A percentile compares a stretch with the other conserved stretches of the same genome.
These are phyloP conservation scores for Beauveria rudraprayagi DNA, from an alignment of 2,329 filamentous ascomycete genomes.

Conservation along the genomic window DNA sequence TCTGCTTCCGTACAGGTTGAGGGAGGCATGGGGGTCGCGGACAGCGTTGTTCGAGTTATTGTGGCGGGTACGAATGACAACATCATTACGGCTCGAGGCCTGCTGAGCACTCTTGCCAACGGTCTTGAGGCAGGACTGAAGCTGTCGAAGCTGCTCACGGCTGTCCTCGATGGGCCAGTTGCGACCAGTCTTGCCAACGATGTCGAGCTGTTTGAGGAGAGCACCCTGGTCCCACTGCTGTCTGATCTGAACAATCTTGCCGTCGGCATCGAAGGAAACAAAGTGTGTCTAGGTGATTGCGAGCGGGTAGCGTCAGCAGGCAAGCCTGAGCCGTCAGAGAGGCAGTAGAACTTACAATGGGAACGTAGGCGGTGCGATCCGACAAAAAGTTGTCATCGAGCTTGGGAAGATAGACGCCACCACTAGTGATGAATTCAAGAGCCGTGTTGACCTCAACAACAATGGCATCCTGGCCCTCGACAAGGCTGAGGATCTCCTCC, in stretches of 20 bases:
- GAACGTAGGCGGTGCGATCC: slow-evolving; percentile 69
- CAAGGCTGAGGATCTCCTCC: slow-evolving; percentile 63
- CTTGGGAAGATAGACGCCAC: slow-evolving; percentile 78
- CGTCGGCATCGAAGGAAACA: slow-evolving; percentile 68
- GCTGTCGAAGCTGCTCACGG: slow-evolving; percentile 72
- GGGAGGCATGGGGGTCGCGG: slow-evolving; percentile 60
- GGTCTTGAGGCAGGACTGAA: slow-evolving; percentile 52
- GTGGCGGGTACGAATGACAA: slow-evolving; percentile 38
- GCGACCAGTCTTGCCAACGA: slow-evolving; percentile 81
- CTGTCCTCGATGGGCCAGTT: slow-evolving; percentile 94
- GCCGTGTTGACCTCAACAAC: slow-evolving; percentile 80
- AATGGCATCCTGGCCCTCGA: slow-evolving; percentile 64
- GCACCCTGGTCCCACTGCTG: slow-evolving; percentile 93
- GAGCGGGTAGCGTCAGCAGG: not conserved
- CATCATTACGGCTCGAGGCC: slow-evolving; percentile 28
- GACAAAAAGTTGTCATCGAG: slow-evolving; percentile 92
- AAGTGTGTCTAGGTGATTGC: slow-evolving; percentile 61
- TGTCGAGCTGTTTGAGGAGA: slow-evolving; percentile 84
- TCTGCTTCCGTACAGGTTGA: slow-evolving; percentile 67
- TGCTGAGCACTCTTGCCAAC: slow-evolving; percentile 28
- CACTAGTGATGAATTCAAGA: slow-evolving; percentile 71
- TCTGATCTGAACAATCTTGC: slow-evolving; percentile 80
- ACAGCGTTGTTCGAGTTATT: slow-evolving; percentile 47
- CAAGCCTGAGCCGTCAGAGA: not conserved
- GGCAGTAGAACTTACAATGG: slow-evolving; percentile 57